Evolutionary conservation across 257 asterid genomes (phyloP).

Genomic region (Paulownia fortunei): DNA sequence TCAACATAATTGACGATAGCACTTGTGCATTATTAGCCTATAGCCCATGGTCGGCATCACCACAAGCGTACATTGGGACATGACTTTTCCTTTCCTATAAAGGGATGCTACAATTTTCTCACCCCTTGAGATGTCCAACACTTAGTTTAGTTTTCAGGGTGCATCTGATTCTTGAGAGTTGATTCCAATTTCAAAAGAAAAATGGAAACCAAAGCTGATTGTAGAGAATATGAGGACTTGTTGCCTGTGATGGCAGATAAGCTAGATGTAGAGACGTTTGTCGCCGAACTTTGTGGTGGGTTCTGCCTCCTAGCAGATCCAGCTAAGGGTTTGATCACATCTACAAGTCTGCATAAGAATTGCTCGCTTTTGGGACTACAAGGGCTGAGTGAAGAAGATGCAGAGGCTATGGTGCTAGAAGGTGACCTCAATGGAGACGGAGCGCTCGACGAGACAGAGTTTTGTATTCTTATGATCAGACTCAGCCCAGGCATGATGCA

Average conservation of each 20-base stretch:
- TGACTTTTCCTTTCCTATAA: background rate
- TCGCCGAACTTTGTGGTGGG: slow-evolving; percentile 56
- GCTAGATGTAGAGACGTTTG: slow-evolving; percentile 64
- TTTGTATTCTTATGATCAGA: slow-evolving; percentile 83
- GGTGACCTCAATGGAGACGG: slow-evolving; percentile 83
- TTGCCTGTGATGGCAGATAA: slow-evolving; percentile 80
- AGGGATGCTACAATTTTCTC: background rate
- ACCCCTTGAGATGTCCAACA: background rate
- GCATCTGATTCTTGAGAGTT: background rate
- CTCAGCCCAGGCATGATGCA: slow-evolving; percentile 89
- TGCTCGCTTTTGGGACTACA: slow-evolving; percentile 60
- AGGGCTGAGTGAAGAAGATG: slow-evolving; percentile 66
- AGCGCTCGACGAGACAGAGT: slow-evolving; percentile 64
- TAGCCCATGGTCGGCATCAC: background rate
- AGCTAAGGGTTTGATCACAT: slow-evolving; percentile 54
- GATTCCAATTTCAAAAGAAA: too few relatives aligned
- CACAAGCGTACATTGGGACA: background rate
- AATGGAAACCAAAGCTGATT: slow-evolving; percentile 31
- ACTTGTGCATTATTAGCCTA: background rate
- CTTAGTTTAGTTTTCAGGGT: too few relatives aligned
- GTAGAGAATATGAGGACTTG: slow-evolving; percentile 57
- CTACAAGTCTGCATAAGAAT: slow-evolving; percentile 57
- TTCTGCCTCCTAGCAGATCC: slow-evolving; percentile 68
- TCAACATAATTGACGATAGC: background rate
- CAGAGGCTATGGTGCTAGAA: slow-evolving; percentile 71